Conservation (phyloP, 2,329 filamentous ascomycete species). For the Dothistroma septosporum region DNA sequence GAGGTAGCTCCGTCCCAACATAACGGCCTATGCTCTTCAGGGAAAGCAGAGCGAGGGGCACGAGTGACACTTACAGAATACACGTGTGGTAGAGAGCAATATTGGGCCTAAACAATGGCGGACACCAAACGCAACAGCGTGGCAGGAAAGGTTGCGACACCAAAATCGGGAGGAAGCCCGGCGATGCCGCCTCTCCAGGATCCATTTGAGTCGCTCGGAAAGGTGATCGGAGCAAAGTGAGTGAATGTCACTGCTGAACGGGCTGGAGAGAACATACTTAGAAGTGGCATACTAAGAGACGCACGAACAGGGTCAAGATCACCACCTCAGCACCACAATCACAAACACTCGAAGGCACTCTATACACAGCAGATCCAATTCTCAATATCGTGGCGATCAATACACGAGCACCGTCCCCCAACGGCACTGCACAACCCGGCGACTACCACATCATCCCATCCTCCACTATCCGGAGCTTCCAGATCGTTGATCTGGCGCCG, state of each 20-base stretch:
- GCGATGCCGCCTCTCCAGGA: constrained; percentile 41
- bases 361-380: constrained; percentile 59
- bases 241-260: constrained; percentile 23
- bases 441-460: constrained; percentile 60
- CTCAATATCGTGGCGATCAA: constrained; percentile 60
- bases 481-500: constrained; percentile 47
- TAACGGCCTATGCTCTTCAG: not conserved
- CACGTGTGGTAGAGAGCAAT: not conserved
- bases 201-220: constrained; percentile 52
- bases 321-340: constrained; percentile 49
- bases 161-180: constrained; percentile 38
- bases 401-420: constrained; percentile 45
- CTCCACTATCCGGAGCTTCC: constrained; percentile 55
- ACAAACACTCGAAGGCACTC: constrained; percentile 55
- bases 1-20: not conserved
- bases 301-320: constrained; percentile 51
- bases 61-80: not conserved
- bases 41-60: not conserved
- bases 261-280: not conserved
- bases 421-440: constrained; percentile 42
- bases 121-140: constrained; percentile 51
- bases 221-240: constrained; percentile 60
- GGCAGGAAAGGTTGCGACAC: constrained; percentile 52
- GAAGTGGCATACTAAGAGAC: not conserved
- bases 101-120: not conserved